A percentile compares a stretch with the other conserved stretches of the same genome.
Evolutionary conservation across 78 protist genomes (phyloP).

Genomic region (Emiliania huxleyi): DNA sequence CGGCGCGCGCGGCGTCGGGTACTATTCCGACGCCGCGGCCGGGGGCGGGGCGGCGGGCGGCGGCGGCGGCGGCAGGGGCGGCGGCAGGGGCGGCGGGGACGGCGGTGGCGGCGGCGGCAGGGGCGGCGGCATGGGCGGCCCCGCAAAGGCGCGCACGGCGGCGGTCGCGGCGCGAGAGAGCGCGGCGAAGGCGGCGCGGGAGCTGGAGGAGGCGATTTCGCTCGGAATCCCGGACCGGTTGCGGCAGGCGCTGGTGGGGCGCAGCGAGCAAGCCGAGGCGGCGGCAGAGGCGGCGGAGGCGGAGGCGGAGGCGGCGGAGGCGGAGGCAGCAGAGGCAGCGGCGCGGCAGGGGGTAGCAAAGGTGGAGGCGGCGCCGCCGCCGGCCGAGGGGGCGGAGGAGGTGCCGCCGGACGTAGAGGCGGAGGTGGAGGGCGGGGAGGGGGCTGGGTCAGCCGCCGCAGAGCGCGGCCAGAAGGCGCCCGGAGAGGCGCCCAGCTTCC

Average conservation of each 20-base stretch:
- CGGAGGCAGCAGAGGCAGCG: background rate
- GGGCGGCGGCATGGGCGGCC: background rate
- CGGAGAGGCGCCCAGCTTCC: background rate
- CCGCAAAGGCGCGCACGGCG: background rate
- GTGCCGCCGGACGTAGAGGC: background rate
- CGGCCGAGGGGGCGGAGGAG: no score
- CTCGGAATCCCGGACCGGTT: background rate
- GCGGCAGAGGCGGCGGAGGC: background rate
- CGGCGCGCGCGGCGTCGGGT: background rate
- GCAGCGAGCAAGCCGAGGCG: background rate
- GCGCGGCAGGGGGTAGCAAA: background rate
- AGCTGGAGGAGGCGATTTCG: background rate
- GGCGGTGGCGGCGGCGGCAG: background rate
- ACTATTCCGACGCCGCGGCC: background rate
- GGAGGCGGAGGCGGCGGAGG: background rate
- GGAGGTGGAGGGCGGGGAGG: no score
- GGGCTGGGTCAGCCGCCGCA: no score
- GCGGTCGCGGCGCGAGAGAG: background rate
- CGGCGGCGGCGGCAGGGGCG: background rate
- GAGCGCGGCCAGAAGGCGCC: no score
- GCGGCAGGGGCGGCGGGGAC: background rate
- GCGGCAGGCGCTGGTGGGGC: background rate
- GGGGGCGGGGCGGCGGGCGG: no score
- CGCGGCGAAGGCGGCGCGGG: background rate
- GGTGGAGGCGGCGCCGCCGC: background rate